Evolutionary conservation across 106 monocot species (phyloP).

Genomic region (Phalaenopsis equestris): DNA sequence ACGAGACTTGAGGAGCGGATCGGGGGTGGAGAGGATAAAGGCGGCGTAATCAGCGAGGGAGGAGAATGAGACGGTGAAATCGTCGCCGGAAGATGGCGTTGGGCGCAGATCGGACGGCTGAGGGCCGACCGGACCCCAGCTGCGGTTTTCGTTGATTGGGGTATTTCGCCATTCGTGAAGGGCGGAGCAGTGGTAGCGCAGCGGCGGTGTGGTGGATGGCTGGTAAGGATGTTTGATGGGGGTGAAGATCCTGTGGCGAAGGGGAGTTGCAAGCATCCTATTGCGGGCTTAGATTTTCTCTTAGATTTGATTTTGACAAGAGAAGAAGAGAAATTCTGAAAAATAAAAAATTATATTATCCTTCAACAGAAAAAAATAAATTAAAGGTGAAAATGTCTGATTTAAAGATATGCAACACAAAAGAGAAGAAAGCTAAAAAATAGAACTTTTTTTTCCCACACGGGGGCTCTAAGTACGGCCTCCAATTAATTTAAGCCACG

Average conservation of each 20-base stretch:
- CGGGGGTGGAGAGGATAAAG: constrained; percentile 63
- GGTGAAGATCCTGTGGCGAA: not conserved
- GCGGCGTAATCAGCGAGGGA: constrained; percentile 68
- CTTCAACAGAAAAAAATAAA: too few relatives aligned
- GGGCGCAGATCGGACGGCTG: not conserved
- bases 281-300: not conserved
- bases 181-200: constrained; percentile 43
- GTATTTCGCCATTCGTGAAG: constrained; percentile 53
- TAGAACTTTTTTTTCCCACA: too few relatives aligned
- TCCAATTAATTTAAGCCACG: too few relatives aligned
- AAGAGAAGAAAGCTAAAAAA: too few relatives aligned
- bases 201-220: not conserved
- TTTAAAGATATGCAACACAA: too few relatives aligned
- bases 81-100: not conserved
- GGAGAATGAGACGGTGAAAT: constrained; percentile 16
- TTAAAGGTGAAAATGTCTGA: too few relatives aligned
- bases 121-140: constrained; percentile 59
- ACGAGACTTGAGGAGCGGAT: constrained; percentile 54
- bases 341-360: too few relatives aligned
- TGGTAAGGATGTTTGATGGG: not conserved
- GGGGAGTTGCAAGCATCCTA: not conserved
- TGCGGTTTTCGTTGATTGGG: constrained; percentile 36
- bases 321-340: too few relatives aligned
- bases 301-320: too few relatives aligned
- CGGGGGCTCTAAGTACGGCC: too few relatives aligned